A percentile compares a stretch with the other conserved stretches of the same genome.
These are phyloP conservation scores for Mariannaea elegans DNA, from an alignment of 2,329 filamentous ascomycete species.

Conservation along the genomic window DNA sequence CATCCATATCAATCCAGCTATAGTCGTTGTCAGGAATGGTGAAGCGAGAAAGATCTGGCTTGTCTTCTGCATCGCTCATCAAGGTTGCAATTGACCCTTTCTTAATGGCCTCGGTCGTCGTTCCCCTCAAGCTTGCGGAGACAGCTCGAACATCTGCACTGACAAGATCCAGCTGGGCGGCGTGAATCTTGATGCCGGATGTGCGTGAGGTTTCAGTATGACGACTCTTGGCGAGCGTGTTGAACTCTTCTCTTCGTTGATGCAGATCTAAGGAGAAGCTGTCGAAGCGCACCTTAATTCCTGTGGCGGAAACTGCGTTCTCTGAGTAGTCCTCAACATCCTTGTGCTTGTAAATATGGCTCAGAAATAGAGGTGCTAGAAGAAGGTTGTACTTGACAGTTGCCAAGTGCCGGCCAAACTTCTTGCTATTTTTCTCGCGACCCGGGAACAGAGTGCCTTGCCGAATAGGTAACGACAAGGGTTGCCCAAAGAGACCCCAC, in stretches of 20 bases:
- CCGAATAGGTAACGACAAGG: constrained; percentile 92
- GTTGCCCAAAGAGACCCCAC: constrained; percentile 96
- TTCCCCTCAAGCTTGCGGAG: constrained; percentile 87
- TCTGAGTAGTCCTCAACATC: constrained; percentile 87
- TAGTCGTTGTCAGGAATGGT: constrained; percentile 95
- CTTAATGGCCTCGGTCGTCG: constrained; percentile 79
- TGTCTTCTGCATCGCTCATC: constrained; percentile 63
- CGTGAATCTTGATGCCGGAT: constrained; percentile 94
- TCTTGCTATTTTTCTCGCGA: constrained; percentile 96
- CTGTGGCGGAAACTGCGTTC: constrained; percentile 84
- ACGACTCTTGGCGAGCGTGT: constrained; percentile 78
- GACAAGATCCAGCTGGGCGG: constrained; percentile 90
- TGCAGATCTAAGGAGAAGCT: constrained; percentile 98
- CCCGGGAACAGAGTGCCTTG: constrained; percentile 93
- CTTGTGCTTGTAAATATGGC: constrained; percentile 98
- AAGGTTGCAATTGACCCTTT: constrained; percentile 62
- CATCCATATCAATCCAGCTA: constrained; percentile 99
- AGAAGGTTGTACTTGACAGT: constrained; percentile 98
- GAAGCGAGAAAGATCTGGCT: constrained; percentile 83
- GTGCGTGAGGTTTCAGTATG: constrained; percentile 75
- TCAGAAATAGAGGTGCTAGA: constrained; percentile 90
- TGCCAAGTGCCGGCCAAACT: constrained; percentile 95
- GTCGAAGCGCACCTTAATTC: constrained; percentile 94
- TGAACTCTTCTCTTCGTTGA: constrained; percentile 91
- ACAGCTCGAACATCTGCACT: constrained; percentile 92